phyloP scores from a whole-genome alignment of 257 asterid genomes.

The Solanum virginianum region DNA sequence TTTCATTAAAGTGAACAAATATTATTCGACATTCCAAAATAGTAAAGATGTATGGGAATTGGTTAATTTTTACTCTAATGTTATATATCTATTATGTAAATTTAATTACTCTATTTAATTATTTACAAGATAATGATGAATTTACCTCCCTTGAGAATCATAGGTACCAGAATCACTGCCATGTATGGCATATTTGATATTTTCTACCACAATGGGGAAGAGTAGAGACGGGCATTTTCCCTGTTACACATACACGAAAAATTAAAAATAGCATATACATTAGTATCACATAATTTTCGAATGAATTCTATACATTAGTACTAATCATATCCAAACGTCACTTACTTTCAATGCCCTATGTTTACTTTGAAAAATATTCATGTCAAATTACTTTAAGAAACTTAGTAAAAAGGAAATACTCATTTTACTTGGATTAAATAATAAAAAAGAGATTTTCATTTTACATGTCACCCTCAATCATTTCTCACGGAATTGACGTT shows the following conservation, averaged over 20 bases:
- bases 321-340: neutral
- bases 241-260: neutral
- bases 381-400: neutral
- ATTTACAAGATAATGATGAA: no score
- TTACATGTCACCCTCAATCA: no score
- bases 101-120: no score
- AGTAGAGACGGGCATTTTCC: constrained; percentile 43
- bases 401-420: no score
- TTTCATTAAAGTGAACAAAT: no score
- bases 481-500: no score
- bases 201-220: constrained; percentile 65
- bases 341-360: neutral
- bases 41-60: no score
- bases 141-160: constrained; percentile 74
- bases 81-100: no score
- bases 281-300: neutral
- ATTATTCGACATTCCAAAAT: no score
- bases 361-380: neutral
- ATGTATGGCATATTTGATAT: constrained; percentile 51
- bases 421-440: no score
- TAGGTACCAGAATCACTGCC: constrained; percentile 73
- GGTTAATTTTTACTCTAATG: no score
- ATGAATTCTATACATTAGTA: neutral
- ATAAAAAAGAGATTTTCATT: no score
- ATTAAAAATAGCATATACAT: neutral